Conservation (phyloP, 345 rosid genomes). For the Cochlearia excelsa region DNA sequence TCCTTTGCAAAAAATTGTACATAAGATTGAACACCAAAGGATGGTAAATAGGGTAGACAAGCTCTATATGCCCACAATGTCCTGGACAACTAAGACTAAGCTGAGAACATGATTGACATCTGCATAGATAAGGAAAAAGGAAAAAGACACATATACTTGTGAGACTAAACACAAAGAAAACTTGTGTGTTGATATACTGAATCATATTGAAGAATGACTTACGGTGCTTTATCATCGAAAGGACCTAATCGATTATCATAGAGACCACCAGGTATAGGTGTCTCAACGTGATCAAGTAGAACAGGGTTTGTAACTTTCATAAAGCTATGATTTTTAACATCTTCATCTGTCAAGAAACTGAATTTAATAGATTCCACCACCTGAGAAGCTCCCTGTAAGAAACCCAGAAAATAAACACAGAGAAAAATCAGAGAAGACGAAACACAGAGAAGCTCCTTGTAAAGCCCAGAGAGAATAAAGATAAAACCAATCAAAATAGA, state of each 20-base stretch:
- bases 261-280: conserved; percentile 55
- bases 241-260: conserved; percentile 58
- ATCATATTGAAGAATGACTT: conserved; percentile 23
- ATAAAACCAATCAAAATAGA: not conserved
- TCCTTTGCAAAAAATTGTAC: conserved; percentile 52
- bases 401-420: conserved; percentile 7
- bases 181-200: not conserved
- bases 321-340: conserved; percentile 52
- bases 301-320: conserved; percentile 42
- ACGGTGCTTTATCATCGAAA: conserved; percentile 40
- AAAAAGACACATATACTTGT: not conserved
- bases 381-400: conserved; percentile 47
- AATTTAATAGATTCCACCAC: conserved; percentile 45
- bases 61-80: conserved; percentile 88
- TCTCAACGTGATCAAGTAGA: conserved; percentile 41
- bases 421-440: conserved; percentile 3
- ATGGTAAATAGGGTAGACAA: conserved; percentile 66
- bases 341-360: conserved; percentile 51
- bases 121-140: conserved; percentile 41
- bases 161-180: not conserved
- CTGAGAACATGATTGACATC: conserved; percentile 78
- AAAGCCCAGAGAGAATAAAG: too few relatives aligned
- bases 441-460: not conserved
- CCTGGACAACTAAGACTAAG: conserved; percentile 64
- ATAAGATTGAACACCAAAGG: conserved; percentile 71